Evolutionary conservation across 768 basidiomycete species (phyloP).

Genomic region (Rickenella mellea): DNA sequence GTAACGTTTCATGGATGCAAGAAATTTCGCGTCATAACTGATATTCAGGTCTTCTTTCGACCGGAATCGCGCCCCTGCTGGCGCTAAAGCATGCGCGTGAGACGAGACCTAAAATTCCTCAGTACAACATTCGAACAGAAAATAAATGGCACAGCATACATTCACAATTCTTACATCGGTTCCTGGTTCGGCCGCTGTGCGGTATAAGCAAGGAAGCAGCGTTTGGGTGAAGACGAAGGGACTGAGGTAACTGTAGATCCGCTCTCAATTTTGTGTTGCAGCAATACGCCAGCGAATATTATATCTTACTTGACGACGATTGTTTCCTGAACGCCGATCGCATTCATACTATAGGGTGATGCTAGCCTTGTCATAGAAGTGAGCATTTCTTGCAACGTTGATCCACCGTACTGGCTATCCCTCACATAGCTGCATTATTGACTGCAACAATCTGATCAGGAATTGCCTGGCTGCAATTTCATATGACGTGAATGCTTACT

Average conservation of each 20-base stretch:
- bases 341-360: background rate
- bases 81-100: conserved; percentile 13
- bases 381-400: background rate
- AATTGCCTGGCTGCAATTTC: background rate
- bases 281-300: background rate
- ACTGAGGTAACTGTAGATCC: conserved; percentile 36
- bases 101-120: conserved; percentile 22
- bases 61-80: conserved; percentile 17
- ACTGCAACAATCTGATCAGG: conserved; percentile 21
- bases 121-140: background rate
- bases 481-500: conserved; percentile 22
- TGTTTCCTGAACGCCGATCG: conserved; percentile 23
- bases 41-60: conserved; percentile 26
- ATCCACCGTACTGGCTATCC: background rate
- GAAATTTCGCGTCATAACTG: conserved; percentile 17
- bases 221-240: conserved; percentile 46
- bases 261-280: conserved; percentile 1
- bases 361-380: background rate
- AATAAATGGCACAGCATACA: conserved; percentile 22
- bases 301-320: conserved; percentile 43
- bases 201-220: conserved; percentile 41
- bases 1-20: conserved; percentile 20
- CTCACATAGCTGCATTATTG: conserved; percentile 47
- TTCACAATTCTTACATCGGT: conserved; percentile 56
- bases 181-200: conserved; percentile 35